phyloP scores from a whole-genome alignment of 768 basidiomycete species.

The Phanerodontia chrysosporium region DNA sequence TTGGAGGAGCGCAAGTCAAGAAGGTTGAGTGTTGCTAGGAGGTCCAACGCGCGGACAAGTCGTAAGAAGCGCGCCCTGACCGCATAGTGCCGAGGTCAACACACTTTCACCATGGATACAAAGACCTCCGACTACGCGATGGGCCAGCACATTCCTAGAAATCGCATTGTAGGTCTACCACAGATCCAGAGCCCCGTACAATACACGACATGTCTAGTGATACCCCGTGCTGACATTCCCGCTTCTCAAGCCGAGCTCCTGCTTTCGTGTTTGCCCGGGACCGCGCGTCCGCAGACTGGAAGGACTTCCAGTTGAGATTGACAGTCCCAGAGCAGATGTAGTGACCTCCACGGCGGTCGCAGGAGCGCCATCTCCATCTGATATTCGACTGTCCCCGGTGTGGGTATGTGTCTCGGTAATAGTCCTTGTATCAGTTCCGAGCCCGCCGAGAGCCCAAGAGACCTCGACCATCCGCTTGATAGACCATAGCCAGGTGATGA shows the following conservation, averaged over 20 bases:
- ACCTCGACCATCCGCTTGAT: conserved; percentile 77
- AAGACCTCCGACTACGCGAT: no score
- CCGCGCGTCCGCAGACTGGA: not conserved
- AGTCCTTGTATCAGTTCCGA: no score
- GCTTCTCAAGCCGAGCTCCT: not conserved
- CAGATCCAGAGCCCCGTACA: no score
- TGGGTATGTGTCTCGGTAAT: not conserved
- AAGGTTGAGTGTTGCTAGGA: no score
- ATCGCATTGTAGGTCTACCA: no score
- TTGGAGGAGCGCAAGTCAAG: no score
- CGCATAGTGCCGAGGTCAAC: no score
- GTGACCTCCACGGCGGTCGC: not conserved
- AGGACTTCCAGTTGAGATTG: not conserved
- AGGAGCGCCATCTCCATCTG: not conserved
- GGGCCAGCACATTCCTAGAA: no score
- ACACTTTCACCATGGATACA: no score
- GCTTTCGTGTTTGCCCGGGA: not conserved
- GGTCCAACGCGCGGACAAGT: no score
- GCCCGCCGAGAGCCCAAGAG: conserved; percentile 72
- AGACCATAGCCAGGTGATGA: conserved; percentile 84
- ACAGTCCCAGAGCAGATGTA: not conserved
- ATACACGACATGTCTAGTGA: not conserved
- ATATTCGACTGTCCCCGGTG: not conserved
- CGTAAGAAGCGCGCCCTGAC: no score
- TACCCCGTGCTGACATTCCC: not conserved